phyloP scores from a whole-genome alignment of 2,329 filamentous ascomycete species.

The Fusarium sambucinum region DNA sequence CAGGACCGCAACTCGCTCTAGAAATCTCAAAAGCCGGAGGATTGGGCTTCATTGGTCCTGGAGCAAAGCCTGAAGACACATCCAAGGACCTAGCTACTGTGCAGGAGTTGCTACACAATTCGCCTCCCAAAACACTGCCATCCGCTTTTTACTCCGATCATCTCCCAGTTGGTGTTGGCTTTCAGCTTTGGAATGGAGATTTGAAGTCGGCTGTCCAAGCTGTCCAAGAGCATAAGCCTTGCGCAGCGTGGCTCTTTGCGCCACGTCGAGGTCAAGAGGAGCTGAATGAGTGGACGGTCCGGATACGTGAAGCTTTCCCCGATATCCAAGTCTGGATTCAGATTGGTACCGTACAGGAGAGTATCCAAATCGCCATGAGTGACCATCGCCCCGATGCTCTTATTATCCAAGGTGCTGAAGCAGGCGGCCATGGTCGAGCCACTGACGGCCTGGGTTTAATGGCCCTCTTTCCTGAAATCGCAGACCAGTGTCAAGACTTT shows the following conservation, averaged over 20 bases:
- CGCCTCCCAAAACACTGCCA: slow-evolving; percentile 7
- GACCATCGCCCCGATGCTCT: slow-evolving; percentile 60
- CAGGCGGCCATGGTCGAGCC: slow-evolving; percentile 65
- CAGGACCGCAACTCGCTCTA: slow-evolving; percentile 66
- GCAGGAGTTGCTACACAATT: slow-evolving; percentile 40
- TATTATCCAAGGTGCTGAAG: slow-evolving; percentile 66
- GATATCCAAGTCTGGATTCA: slow-evolving; percentile 66
- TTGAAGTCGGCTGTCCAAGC: slow-evolving; percentile 49
- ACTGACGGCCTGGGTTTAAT: slow-evolving; percentile 59
- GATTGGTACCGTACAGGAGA: slow-evolving; percentile 62
- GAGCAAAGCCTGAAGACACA: slow-evolving; percentile 51
- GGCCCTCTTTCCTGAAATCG: slow-evolving; percentile 63
- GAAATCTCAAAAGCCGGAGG: slow-evolving; percentile 79
- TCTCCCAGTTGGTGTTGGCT: slow-evolving; percentile 61
- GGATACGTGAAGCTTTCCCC: slow-evolving; percentile 56
- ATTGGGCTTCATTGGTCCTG: slow-evolving; percentile 64
- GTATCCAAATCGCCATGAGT: slow-evolving; percentile 55
- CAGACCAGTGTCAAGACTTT: slow-evolving; percentile 53
- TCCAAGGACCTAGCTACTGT: slow-evolving; percentile 50
- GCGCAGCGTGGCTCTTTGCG: slow-evolving; percentile 61
- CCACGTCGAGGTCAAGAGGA: slow-evolving; percentile 53
- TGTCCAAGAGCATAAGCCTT: slow-evolving; percentile 50
- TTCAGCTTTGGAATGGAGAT: slow-evolving; percentile 59
- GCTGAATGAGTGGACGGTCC: slow-evolving; percentile 59
- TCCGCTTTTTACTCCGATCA: slow-evolving; percentile 25